Base-by-base conservation (phyloP, 2,329 filamentous ascomycete genomes). In the Cercospora janseana region DNA sequence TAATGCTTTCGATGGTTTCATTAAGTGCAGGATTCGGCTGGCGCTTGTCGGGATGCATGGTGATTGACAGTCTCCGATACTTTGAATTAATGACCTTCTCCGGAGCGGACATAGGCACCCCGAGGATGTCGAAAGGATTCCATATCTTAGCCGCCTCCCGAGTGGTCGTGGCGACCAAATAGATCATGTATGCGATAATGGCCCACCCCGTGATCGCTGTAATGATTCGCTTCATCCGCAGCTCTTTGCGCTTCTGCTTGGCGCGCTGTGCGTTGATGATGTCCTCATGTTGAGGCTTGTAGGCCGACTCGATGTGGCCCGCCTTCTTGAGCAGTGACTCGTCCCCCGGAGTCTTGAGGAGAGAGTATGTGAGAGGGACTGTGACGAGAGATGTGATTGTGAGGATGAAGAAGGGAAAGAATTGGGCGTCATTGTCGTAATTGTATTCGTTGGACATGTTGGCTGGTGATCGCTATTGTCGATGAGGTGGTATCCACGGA, bases 371-470 rank as follows among this genome's bases (percentile, higher is more conserved):
- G 65, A 95, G 79, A 55, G 92, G 91, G 52, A 95, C 74, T 3
- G 93, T 96, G 72, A 96, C 80, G 60, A 98, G 82, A 66, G 85
- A 84, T 56, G 86, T 83, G 65, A 97, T 79, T 34, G 91, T 96
- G 68, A 96, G 84, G 73, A 97, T 86, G 78, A 98, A 98, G 81
- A 95, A 95, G 61, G 94, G 93, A 79, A 96, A 98, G 78, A 96
- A 96, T 81, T 96, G 88, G 64, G 90, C 91, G 82, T 93, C 83
- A 69, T 95, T 88, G 80, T 98, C 93, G 76, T 98, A 98, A 66
- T 88, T 94, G 79, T 98, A 98, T 73, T 97, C 92, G 66, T 87
- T 88, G 69, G 86, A 91, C 83, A 93, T 93, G 70, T 76, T 84
- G 74, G 53, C 32, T 20, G 12, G 13, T 10, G n/a, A 24, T 23